A percentile compares a stretch with the other conserved stretches of the same genome.
Conservation (phyloP, 768 basidiomycete genomes). For the Boletus vinaceobasis region DNA sequence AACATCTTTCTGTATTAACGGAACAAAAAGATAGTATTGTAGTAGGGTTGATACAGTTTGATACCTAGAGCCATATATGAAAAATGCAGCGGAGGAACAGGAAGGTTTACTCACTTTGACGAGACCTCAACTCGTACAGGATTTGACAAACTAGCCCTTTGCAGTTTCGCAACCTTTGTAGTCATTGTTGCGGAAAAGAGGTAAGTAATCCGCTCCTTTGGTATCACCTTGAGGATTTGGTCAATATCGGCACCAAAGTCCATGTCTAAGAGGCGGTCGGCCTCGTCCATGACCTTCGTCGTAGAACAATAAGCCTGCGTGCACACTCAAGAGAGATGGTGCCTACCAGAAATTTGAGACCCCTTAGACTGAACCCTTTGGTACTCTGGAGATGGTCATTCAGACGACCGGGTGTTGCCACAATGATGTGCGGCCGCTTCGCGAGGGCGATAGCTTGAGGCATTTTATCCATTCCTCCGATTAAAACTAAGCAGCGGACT, state of each 20-base stretch:
- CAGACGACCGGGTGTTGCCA: constrained; percentile 92
- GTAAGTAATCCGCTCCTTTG: constrained; percentile 91
- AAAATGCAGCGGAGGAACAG: neutral
- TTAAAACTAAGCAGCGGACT: constrained; percentile 83
- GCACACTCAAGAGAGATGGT: neutral
- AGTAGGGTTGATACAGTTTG: constrained; percentile 93
- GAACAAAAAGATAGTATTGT: constrained; percentile 95
- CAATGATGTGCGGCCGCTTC: constrained; percentile 91
- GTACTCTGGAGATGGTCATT: constrained; percentile 95
- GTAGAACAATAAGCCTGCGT: neutral
- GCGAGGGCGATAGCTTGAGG: constrained; percentile 88
- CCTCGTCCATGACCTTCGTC: constrained; percentile 90
- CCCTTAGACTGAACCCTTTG: constrained; percentile 89
- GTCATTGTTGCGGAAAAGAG: constrained; percentile 99
- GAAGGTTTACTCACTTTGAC: constrained; percentile 62
- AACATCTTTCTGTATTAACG: constrained; percentile 87
- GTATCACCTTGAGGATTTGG: constrained; percentile 93
- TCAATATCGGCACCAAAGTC: constrained; percentile 96
- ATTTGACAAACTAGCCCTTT: constrained; percentile 88
- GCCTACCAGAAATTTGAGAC: constrained; percentile 83
- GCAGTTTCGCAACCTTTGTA: constrained; percentile 94
- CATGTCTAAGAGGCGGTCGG: constrained; percentile 92
- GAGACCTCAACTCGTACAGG: constrained; percentile 94
- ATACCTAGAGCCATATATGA: constrained; percentile 55
- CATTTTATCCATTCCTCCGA: constrained; percentile 94